Evolutionary conservation across 345 rosid species (phyloP), one percentile per base, ranked within the genome.

Genomic region (Psidium friedrichsthalianum): DNA sequence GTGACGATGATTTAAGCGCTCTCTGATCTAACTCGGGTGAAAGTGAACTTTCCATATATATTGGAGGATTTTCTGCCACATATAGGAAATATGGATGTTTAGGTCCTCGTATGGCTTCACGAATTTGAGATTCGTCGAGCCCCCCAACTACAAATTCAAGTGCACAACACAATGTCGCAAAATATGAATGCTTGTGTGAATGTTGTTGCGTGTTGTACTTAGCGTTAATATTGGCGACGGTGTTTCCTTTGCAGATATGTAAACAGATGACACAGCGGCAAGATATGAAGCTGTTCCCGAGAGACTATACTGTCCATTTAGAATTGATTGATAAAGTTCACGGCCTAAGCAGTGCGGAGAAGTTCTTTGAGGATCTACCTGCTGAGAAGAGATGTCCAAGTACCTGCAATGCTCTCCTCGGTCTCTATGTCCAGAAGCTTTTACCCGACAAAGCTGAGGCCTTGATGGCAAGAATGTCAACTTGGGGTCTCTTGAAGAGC

Each of bases 291-390:
- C 90, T 97, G 47, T 86, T 93, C 86, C 89, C 96, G 3, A 98
- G 99, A 85, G 98, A 97, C 84, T 96, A 92, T 86, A 98, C 98
- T 20, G 94, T 96, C 69, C 98, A 97, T 86, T 89, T 96, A 89
- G 99, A 97, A 89, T 92, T 97, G 91, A 89, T 94, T 54, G 91
- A 94, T 2, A 97, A 97, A 90, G 84, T 96, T 54, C 96, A 96
- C 2, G 94, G 97, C 64, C 86, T 97, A 74, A 85, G 88, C 58
- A 95, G 95, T 47, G 98, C 94, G 0, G 99, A 97, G 91, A 94
- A 94, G 88, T 95, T 97, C 88, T 96, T 95, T 56, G 98, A 96
- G 89, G 98, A 95, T 80, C 91, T 96, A 85, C 98, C 98, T 6
- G 95, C 92, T 74, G 84, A 87, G 84, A 92, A 94, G 98, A 90